A percentile compares a stretch with the other conserved stretches of the same genome.
Conservation (phyloP, 2,329 filamentous ascomycete species). For the Pyrenochaeta sp. region DNA sequence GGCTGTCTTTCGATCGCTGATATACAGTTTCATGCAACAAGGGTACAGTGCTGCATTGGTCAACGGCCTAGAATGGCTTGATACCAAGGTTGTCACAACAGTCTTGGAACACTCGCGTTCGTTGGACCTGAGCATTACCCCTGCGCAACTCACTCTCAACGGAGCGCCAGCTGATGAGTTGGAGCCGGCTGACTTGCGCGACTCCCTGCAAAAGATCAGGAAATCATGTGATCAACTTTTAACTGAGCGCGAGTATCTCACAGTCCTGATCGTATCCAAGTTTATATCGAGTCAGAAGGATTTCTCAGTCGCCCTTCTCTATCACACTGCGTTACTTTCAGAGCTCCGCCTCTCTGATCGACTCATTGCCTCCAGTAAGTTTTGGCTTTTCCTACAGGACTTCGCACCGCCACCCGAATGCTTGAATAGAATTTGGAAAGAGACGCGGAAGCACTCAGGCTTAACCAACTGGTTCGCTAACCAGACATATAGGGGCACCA, state of each 20-base stretch:
- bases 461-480: no score
- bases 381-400: constrained; percentile 42
- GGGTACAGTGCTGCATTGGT: constrained; percentile 70
- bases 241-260: constrained; percentile 47
- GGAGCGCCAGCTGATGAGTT: constrained; percentile 4
- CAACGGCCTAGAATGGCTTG: constrained; percentile 69
- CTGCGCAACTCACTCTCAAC: neutral
- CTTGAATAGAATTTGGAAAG: no score
- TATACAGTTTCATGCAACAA: constrained; percentile 63
- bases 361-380: constrained; percentile 41
- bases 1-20: constrained; percentile 56
- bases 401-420: constrained; percentile 9
- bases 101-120: constrained; percentile 29
- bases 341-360: constrained; percentile 53
- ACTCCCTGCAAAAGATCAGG: constrained; percentile 28
- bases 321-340: constrained; percentile 54
- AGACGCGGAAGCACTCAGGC: no score
- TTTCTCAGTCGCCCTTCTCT: constrained; percentile 52
- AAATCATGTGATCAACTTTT: constrained; percentile 27
- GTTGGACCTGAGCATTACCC: constrained; percentile 24
- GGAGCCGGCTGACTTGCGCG: constrained; percentile 25
- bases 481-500: no score
- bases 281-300: constrained; percentile 41
- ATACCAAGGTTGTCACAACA: constrained; percentile 65
- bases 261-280: constrained; percentile 42